Base-by-base conservation (phyloP, 1,139 yeast species). In the Suhomyces maxii region DNA sequence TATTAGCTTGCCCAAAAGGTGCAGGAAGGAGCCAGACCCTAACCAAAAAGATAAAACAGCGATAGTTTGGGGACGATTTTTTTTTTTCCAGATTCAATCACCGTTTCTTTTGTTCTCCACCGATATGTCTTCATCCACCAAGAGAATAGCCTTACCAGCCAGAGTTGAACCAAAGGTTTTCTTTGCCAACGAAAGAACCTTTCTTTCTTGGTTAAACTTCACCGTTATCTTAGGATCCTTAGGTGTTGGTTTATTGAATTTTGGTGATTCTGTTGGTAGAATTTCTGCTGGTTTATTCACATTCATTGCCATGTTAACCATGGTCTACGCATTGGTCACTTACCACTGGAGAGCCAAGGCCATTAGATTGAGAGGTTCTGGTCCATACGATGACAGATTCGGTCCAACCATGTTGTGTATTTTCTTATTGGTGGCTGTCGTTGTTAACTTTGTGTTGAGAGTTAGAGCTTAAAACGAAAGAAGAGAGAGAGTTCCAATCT, bases 321-420 rank as follows among this genome's bases (percentile, higher is more conserved):
- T 93, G 99, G 79, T 86, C 8, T 93, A 93, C 63, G 99, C 99
- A 6, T 79, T 93, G 53, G 79, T 89, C 41, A 95, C 98, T 23
- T 93, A 95, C 68, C 99, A 93, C 69, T 95, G 99, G 99, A 89
- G 99, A 76, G 99, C 99, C 3, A 89, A 91, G 64, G 99, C 99
- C 51, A 93, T 93, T 59, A 84, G 99, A 68, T 81, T 93, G 71
- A 85, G 98, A 69, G 99, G 99, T 33, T 81, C 95, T 10, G 99
- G 99, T 41, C 99, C 99, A 30, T 93, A 93, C 65, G 99, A 93
- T 64, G 99, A 93, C 69, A 82, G 99, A 63, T 86, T 93, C 58
- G 99, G 99, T 36, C 99, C 99, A 42, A 95, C 99, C n/a, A 86
- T 93, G 89, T 80, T 93, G 60, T 93, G 99, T 71, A 78, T 91